Evolutionary conservation across 257 asterid genomes (phyloP).

Genomic region (Jacaranda copaia): DNA sequence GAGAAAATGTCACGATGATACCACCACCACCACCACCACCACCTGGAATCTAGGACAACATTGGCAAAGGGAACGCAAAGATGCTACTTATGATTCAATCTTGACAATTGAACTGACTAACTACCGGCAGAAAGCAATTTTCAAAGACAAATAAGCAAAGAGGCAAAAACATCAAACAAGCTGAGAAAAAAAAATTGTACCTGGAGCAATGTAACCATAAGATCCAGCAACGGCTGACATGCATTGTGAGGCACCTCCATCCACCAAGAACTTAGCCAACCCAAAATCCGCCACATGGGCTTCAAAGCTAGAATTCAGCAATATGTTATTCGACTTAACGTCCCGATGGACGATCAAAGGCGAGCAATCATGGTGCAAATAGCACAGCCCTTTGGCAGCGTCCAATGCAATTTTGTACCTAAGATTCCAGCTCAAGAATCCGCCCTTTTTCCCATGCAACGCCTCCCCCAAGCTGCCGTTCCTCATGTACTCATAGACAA

Average conservation of each 20-base stretch:
- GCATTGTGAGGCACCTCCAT: conserved; percentile 85
- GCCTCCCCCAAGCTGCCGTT: conserved; percentile 97
- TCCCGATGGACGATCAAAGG: conserved; percentile 93
- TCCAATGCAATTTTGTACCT: conserved; percentile 86
- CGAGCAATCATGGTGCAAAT: conserved; percentile 90
- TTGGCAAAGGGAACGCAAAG: too few relatives aligned
- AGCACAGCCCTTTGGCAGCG: conserved; percentile 89
- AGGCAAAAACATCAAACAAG: not conserved
- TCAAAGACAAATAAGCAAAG: too few relatives aligned
- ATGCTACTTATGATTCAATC: too few relatives aligned
- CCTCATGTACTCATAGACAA: conserved; percentile 92
- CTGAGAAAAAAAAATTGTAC: conserved; percentile 38
- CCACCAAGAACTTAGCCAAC: conserved; percentile 87
- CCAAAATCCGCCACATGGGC: conserved; percentile 99
- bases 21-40: too few relatives aligned
- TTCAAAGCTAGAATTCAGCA: conserved; percentile 76
- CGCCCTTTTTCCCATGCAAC: conserved; percentile 84
- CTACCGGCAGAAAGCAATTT: too few relatives aligned
- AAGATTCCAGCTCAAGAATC: conserved; percentile 73
- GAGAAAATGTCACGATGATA: too few relatives aligned
- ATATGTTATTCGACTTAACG: conserved; percentile 86
- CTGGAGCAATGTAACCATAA: conserved; percentile 98
- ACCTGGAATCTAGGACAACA: too few relatives aligned
- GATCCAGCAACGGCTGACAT: conserved; percentile 98
- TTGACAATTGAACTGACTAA: too few relatives aligned